A percentile compares a stretch with the other conserved stretches of the same genome.
Conservation (phyloP, 495 filamentous ascomycete genomes). For the Umbilicaria muhlenbergii region DNA sequence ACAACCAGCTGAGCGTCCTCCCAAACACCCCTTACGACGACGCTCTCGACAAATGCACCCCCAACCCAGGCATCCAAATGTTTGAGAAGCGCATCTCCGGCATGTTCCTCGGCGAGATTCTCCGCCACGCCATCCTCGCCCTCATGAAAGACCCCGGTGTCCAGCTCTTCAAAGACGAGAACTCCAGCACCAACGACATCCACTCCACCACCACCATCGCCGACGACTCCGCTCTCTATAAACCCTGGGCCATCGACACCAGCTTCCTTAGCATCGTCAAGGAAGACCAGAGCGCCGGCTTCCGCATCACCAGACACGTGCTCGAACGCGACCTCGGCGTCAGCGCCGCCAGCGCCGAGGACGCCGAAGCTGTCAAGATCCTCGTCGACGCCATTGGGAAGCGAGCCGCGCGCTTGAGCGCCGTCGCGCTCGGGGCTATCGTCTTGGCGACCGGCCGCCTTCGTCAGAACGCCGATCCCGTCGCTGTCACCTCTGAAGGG, state of each 20-base stretch:
- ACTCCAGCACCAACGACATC: conserved; percentile 46
- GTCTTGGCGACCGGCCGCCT: conserved; percentile 61
- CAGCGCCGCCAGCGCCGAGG: conserved; percentile 50
- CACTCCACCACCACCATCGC: conserved; percentile 52
- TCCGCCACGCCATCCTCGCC: conserved; percentile 57
- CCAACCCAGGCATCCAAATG: conserved; percentile 95
- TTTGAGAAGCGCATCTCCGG: conserved; percentile 97
- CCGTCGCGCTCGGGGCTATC: conserved; percentile 71
- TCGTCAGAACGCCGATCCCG: conserved; percentile 15
- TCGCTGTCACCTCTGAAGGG: background rate
- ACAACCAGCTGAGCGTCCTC: conserved; percentile 76
- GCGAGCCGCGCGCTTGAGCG: conserved; percentile 77
- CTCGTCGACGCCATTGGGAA: conserved; percentile 72
- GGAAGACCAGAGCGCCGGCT: conserved; percentile 49
- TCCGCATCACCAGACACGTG: conserved; percentile 52
- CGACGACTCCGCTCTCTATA: conserved; percentile 48
- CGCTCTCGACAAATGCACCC: conserved; percentile 58
- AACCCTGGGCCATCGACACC: conserved; percentile 82
- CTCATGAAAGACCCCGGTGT: conserved; percentile 44
- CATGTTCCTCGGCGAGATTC: conserved; percentile 95
- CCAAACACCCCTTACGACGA: conserved; percentile 76
- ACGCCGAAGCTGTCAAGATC: conserved; percentile 67
- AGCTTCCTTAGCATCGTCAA: conserved; percentile 68
- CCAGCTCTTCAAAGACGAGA: conserved; percentile 52
- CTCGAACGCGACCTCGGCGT: conserved; percentile 62